A percentile compares a stretch with the other conserved stretches of the same genome.
These are phyloP conservation scores for Lasiodiplodia theobromae DNA, from an alignment of 2,329 filamentous ascomycete genomes.

Conservation along the genomic window DNA sequence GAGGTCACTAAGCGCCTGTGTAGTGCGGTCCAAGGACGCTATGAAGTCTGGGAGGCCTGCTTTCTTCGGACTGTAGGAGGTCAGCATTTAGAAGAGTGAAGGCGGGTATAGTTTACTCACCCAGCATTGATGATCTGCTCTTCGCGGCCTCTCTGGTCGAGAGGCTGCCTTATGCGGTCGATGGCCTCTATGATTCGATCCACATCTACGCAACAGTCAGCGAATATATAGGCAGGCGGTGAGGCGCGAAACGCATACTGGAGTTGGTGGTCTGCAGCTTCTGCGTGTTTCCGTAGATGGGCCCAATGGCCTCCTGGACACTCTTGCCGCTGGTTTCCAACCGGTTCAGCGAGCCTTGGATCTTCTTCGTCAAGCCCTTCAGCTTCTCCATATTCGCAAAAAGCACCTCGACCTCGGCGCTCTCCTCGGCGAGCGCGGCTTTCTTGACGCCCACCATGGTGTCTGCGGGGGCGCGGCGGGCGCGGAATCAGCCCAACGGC, in stretches of 20 bases:
- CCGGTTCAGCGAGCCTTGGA: constrained; percentile 83
- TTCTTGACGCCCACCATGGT: constrained; percentile 63
- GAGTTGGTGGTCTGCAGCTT: constrained; percentile 84
- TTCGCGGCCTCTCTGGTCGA: constrained; percentile 89
- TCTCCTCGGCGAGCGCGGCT: constrained; percentile 69
- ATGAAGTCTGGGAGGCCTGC: constrained; percentile 85
- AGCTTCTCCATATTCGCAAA: constrained; percentile 86
- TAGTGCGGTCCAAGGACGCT: constrained; percentile 86
- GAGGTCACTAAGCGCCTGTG: constrained; percentile 82
- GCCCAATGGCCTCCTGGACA: constrained; percentile 89
- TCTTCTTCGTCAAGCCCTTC: constrained; percentile 91
- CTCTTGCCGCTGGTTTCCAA: constrained; percentile 89
- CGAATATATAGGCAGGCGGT: neutral
- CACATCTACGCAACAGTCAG: constrained; percentile 66
- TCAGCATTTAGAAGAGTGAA: constrained; percentile 23
- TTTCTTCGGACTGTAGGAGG: constrained; percentile 70
- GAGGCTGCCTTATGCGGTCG: constrained; percentile 85
- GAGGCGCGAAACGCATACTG: constrained; percentile 60
- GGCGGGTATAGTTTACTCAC: constrained; percentile 49
- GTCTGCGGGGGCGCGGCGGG: constrained; percentile 34
- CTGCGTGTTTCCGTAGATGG: constrained; percentile 91
- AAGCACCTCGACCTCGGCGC: constrained; percentile 71
- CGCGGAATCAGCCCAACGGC: constrained; percentile 33
- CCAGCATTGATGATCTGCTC: constrained; percentile 89
- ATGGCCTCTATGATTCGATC: constrained; percentile 87